Percentiles rank a stretch among this genome's conserved stretches.
Evolutionary conservation across 2,329 filamentous ascomycete genomes (phyloP).

Genomic region (Claviceps citrina): DNA sequence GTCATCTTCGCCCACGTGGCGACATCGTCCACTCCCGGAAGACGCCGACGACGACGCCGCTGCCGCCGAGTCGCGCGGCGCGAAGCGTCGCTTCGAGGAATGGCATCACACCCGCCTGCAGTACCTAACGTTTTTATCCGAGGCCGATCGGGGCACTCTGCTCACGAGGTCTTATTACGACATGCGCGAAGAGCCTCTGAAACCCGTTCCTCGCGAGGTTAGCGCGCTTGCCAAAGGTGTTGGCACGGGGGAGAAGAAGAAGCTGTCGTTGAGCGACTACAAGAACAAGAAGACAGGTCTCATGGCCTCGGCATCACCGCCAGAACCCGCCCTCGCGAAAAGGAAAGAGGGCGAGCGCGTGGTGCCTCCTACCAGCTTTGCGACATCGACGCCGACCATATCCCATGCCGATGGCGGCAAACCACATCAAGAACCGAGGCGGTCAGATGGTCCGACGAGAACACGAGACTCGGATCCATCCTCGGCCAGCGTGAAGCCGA

Average conservation of each 20-base stretch:
- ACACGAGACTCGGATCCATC: slow-evolving; percentile 4
- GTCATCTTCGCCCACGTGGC: slow-evolving; percentile 31
- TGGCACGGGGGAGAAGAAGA: slow-evolving; percentile 35
- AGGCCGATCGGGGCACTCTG: slow-evolving; percentile 42
- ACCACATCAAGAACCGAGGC: slow-evolving; percentile 4
- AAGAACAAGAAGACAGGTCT: slow-evolving; percentile 34
- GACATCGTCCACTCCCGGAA: slow-evolving; percentile 29
- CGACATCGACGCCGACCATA: slow-evolving; percentile 7
- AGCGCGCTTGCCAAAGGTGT: slow-evolving; percentile 23
- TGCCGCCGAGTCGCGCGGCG: not conserved
- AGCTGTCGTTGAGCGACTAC: slow-evolving; percentile 44
- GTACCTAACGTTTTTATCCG: slow-evolving; percentile 41
- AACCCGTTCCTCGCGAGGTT: slow-evolving; percentile 22
- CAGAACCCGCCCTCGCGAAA: slow-evolving; percentile 18
- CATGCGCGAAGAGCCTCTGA: slow-evolving; percentile 36
- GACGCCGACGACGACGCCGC: slow-evolving; percentile 15
- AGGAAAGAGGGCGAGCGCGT: slow-evolving; percentile 19
- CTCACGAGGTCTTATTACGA: slow-evolving; percentile 42
- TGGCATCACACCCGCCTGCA: slow-evolving; percentile 35
- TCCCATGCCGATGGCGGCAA: not conserved
- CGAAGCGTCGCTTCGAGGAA: slow-evolving; percentile 27
- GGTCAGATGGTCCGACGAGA: slow-evolving; percentile 6
- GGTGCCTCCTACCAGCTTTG: slow-evolving; percentile 9
- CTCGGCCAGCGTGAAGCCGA: slow-evolving; percentile 1
- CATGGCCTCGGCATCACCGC: slow-evolving; percentile 21